A percentile compares a stretch with the other conserved stretches of the same genome.
Conservation (phyloP, 345 rosid genomes). For the Salix caprea region DNA sequence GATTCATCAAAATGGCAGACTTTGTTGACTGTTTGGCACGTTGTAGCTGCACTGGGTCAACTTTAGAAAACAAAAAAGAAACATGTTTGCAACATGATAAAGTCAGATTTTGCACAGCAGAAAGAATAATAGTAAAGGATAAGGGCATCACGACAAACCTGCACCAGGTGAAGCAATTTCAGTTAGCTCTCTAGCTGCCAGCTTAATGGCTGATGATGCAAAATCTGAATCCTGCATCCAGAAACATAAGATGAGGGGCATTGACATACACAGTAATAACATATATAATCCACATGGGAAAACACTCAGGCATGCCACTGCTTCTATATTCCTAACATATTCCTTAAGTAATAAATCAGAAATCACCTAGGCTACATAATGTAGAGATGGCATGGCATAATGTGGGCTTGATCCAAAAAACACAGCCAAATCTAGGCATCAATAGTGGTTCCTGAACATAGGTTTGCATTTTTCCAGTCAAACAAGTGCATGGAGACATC, state of each 20-base stretch:
- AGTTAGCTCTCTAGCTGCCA: conserved; percentile 12
- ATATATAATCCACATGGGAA: neutral
- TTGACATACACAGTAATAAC: neutral
- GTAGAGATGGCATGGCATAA: neutral
- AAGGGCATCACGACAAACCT: conserved; percentile 6
- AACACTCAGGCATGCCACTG: neutral
- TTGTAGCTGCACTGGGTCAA: conserved; percentile 19
- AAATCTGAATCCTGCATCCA: conserved; percentile 17
- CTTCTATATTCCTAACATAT: neutral
- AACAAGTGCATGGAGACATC: neutral
- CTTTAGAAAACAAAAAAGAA: conserved; percentile 10
- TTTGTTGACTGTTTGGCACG: conserved; percentile 17
- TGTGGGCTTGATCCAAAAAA: neutral
- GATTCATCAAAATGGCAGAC: conserved; percentile 17
- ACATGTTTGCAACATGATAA: neutral
- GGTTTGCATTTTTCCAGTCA: neutral
- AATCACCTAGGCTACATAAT: neutral
- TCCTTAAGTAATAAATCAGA: neutral
- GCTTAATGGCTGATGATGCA: conserved; percentile 15
- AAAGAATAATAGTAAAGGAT: neutral
- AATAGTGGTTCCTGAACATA: neutral
- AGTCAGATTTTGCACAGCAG: neutral
- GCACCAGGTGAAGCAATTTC: conserved; percentile 14
- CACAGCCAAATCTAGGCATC: neutral
- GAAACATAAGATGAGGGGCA: neutral